phyloP scores from a whole-genome alignment of 2,329 filamentous ascomycete genomes.

The Aspergillus fijiensis region DNA sequence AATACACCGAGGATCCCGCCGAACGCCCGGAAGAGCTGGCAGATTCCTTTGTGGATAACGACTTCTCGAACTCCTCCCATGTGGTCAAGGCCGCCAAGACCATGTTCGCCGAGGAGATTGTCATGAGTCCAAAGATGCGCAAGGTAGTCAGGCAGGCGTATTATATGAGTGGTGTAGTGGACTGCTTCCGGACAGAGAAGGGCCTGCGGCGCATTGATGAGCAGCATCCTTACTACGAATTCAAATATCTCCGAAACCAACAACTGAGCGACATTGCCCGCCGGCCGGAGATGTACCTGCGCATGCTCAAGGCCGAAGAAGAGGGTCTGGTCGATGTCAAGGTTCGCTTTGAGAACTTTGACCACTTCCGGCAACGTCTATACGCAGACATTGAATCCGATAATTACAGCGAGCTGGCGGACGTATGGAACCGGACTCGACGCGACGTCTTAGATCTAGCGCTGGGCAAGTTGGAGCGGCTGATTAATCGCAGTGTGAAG shows the following conservation, averaged over 20 bases:
- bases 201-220: conserved; percentile 91
- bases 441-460: conserved; percentile 80
- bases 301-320: conserved; percentile 96
- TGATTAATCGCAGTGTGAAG: conserved; percentile 90
- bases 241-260: conserved; percentile 93
- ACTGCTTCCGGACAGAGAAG: conserved; percentile 89
- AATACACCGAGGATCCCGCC: conserved; percentile 79
- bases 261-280: conserved; percentile 77
- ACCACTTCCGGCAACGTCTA: conserved; percentile 72
- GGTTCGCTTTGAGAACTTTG: conserved; percentile 72
- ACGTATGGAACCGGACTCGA: conserved; percentile 89
- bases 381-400: conserved; percentile 87
- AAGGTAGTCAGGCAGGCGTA: conserved; percentile 80
- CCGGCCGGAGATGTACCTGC: conserved; percentile 84
- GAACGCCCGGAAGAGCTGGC: conserved; percentile 83
- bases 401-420: conserved; percentile 90
- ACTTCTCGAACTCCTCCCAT: conserved; percentile 72
- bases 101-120: conserved; percentile 89
- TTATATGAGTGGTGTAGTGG: conserved; percentile 79
- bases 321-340: conserved; percentile 88
- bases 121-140: conserved; percentile 82
- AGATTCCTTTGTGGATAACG: conserved; percentile 69
- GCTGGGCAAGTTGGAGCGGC: conserved; percentile 74
- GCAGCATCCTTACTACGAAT: conserved; percentile 92
- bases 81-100: conserved; percentile 77